Evolutionary conservation across 1,284 basidiomycete genomes (phyloP), one percentile per base, ranked within the genome.

Genomic region (Ceratobasidium sp.): DNA sequence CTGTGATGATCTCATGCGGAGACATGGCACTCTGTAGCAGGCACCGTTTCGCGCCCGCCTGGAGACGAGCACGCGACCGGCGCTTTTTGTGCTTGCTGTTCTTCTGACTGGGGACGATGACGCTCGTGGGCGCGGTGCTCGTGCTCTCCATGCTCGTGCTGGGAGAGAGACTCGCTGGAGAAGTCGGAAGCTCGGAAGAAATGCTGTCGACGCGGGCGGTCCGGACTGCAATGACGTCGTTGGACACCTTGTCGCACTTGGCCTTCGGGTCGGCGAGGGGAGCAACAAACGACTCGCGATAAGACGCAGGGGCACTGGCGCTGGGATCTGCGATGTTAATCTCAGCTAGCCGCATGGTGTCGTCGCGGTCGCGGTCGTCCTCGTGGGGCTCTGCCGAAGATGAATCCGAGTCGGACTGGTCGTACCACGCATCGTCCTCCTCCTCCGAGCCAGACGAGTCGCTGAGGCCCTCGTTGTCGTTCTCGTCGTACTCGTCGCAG

Each of bases 1-100:
- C 76, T 54, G 81, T 81, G 55, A 83, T 74, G 57, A 85, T 79
- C 61, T 85, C 82, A 58, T 79, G 77, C 23, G 81, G 43, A n/a
- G 66, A 63, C 59, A 66, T 43, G n/a, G 72, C 66, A 32, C 66
- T 70, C 54, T 58, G 54, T 26, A 70, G 54, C 52, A 70, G 73
- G 77, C 76, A 69, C 73, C 26, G 76, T 49, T 58, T 73, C 47
- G 75, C 75, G 46, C 72, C 75, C 23, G 54, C 58, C 59, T 74
- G 47, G 75, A 66, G 70, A 76, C 72, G 73, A 26, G 73, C 52
- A 46, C 66, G 41, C 41, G 66, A 70, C 46, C 66, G 66, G 54
- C 66, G 66, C 52, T 69, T 69, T 26, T 57, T 69, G 63, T 66
- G 63, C 52, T 69, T 69, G 63, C 14, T 38, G 49, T 38, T 66